Evolutionary conservation across 306 rosid species (phyloP).

Genomic region (Trifolium dubium): DNA sequence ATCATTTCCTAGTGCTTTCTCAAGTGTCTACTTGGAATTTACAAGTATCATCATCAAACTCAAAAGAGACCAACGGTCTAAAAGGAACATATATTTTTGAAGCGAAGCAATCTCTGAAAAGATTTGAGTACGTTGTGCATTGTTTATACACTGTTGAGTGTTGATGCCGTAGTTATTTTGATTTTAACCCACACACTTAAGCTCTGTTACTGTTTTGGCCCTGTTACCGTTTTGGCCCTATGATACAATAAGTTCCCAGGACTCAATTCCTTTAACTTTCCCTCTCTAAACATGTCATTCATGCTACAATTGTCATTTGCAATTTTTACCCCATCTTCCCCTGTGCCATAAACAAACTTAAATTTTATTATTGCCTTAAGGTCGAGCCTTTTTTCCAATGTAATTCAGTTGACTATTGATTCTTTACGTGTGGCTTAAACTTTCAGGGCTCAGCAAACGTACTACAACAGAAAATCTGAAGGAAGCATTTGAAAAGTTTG

Average conservation of each 20-base stretch:
- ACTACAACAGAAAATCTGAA: conserved; percentile 75
- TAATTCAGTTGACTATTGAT: conserved; percentile 6
- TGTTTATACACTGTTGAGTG: conserved; percentile 30
- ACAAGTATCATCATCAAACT: neutral
- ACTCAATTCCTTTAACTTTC: neutral
- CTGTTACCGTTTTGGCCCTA: conserved; percentile 2
- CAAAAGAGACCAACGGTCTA: conserved; percentile 1
- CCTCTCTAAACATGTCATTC: neutral
- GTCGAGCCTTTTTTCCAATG: neutral
- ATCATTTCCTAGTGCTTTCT: neutral
- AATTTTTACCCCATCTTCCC: neutral
- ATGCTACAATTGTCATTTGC: conserved; percentile 10
- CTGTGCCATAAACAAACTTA: neutral
- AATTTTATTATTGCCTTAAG: neutral
- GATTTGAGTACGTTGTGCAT: neutral
- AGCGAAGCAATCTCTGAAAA: neutral
- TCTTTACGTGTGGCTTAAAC: neutral
- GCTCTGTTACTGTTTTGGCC: neutral
- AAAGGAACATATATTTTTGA: neutral
- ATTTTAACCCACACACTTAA: neutral
- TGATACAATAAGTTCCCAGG: neutral
- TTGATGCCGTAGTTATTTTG: conserved; percentile 9
- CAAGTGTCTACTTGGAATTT: neutral
- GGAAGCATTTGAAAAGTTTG: conserved; percentile 80
- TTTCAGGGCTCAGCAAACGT: conserved; percentile 90